Percentiles rank a stretch among this genome's conserved stretches.
phyloP scores from a whole-genome alignment of 129 eudicot genomes.

The Artemisia argyi region DNA sequence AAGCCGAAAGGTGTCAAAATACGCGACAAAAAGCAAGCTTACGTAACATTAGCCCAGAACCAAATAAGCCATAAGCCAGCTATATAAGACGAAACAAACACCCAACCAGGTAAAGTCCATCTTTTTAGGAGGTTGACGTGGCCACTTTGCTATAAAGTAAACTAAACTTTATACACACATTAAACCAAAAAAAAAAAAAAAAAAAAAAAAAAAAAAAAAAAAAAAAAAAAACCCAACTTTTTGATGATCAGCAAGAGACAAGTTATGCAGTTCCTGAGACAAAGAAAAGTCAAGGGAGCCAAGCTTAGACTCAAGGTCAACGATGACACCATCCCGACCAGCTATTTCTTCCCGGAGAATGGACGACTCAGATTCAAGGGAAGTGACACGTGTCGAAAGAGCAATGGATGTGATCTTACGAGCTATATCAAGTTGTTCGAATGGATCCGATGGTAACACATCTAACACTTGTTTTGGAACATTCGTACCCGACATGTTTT shows the following conservation, averaged over 20 bases:
- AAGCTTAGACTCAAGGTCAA: conserved; percentile 62
- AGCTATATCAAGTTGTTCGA: conserved; percentile 89
- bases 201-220: too few species aligned
- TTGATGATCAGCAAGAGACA: conserved; percentile 52
- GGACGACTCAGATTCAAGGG: conserved; percentile 86
- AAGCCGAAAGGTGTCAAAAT: too few species aligned
- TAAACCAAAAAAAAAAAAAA: too few species aligned
- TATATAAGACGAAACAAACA: too few species aligned
- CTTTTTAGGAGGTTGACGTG: too few species aligned
- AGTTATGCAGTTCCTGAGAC: conserved; percentile 48
- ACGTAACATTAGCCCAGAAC: too few species aligned
- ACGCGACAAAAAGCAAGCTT: too few species aligned
- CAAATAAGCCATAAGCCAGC: too few species aligned
- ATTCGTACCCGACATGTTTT: too few species aligned
- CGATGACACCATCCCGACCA: conserved; percentile 64
- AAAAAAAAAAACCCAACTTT: conserved; percentile 37
- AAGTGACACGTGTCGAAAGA: conserved; percentile 76
- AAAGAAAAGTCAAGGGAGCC: conserved; percentile 71
- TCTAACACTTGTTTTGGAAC: not conserved
- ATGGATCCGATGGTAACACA: conserved; percentile 85
- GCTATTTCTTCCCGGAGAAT: conserved; percentile 54
- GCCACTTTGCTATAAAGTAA: not conserved
- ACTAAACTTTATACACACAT: too few species aligned
- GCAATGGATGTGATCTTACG: conserved; percentile 98
- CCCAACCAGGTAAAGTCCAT: too few species aligned